Conservation (phyloP, 345 rosid species). For the Citrus australasica region DNA sequence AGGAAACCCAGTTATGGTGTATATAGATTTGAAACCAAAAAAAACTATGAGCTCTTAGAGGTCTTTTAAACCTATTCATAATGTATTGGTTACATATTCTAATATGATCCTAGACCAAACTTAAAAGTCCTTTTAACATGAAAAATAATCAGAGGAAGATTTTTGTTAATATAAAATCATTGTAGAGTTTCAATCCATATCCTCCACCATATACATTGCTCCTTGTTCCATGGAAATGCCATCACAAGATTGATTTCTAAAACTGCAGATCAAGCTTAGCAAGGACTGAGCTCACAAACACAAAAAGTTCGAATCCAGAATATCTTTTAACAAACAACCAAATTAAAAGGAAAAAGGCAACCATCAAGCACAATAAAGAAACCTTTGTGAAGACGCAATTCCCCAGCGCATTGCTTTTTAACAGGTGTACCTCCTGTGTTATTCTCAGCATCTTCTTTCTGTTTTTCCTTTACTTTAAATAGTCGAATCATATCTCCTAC, state of each 20-base stretch:
- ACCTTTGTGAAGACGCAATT: slow-evolving; percentile 91
- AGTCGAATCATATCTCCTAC: slow-evolving; percentile 66
- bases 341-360: slow-evolving; percentile 1
- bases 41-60: not conserved
- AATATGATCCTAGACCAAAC: not conserved
- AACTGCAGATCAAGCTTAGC: not conserved
- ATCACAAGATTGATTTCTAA: not conserved
- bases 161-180: not conserved
- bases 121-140: not conserved
- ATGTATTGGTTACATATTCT: not conserved
- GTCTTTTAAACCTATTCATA: not conserved
- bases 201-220: not conserved
- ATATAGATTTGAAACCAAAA: not conserved
- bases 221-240: not conserved
- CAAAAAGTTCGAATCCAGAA: not conserved
- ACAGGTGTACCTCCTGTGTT: slow-evolving; percentile 52
- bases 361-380: not conserved
- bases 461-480: slow-evolving; percentile 83
- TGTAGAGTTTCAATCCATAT: not conserved
- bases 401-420: slow-evolving; percentile 81
- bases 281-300: not conserved
- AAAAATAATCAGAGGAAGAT: not conserved
- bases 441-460: slow-evolving; percentile 72
- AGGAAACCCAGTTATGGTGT: not conserved
- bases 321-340: not conserved